Evolutionary conservation across 495 filamentous ascomycete species (phyloP).

Genomic region (Hypoxylon crocopeplum): DNA sequence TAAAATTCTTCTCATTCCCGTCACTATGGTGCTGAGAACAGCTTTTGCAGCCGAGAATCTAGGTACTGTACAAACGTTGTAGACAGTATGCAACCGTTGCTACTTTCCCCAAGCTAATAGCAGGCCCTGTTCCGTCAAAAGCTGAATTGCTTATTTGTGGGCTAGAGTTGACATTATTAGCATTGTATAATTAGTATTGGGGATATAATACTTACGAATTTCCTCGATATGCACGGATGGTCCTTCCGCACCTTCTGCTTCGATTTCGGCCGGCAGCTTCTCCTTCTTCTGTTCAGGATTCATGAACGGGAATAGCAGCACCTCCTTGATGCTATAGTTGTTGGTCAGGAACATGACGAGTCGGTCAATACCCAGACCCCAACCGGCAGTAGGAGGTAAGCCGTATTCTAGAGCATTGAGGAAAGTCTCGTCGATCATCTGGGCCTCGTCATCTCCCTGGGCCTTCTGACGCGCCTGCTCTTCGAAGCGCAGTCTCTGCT

Average conservation of each 20-base stretch:
- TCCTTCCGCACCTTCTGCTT: slow-evolving; percentile 20
- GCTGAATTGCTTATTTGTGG: slow-evolving; percentile 22
- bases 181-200: not conserved
- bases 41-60: not conserved
- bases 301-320: slow-evolving; percentile 83
- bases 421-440: slow-evolving; percentile 93
- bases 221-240: slow-evolving; percentile 24
- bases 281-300: slow-evolving; percentile 44
- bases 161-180: slow-evolving; percentile 7
- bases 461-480: slow-evolving; percentile 96
- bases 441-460: slow-evolving; percentile 95
- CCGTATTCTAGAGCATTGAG: slow-evolving; percentile 81
- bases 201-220: slow-evolving; percentile 23
- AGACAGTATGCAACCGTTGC: slow-evolving; percentile 12
- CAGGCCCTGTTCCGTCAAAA: not conserved
- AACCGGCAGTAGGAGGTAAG: slow-evolving; percentile 92
- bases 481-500: slow-evolving; percentile 92
- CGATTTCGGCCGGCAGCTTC: slow-evolving; percentile 1
- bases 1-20: slow-evolving; percentile 8
- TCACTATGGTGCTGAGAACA: slow-evolving; percentile 4
- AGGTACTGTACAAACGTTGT: slow-evolving; percentile 22
- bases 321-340: slow-evolving; percentile 94
- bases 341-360: slow-evolving; percentile 97
- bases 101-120: not conserved
- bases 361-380: slow-evolving; percentile 97